Evolutionary conservation across 139 green algal species (phyloP).

Genomic region (Coccomyxa sp.): DNA sequence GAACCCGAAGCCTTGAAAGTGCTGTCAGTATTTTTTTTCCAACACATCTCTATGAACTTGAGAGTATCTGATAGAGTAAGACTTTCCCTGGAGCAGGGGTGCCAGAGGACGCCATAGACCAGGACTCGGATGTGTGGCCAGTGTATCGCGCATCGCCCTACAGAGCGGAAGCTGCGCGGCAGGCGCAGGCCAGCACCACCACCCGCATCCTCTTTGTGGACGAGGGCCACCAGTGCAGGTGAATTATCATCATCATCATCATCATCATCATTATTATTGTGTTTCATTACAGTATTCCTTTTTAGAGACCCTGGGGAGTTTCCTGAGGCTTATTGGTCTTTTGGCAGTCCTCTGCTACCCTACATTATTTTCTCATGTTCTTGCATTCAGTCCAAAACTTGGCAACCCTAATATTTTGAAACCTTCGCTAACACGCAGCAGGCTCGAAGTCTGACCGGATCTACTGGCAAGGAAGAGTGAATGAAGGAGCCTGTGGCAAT

Average conservation of each 20-base stretch:
- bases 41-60: too few species aligned
- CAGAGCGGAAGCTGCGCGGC: constrained; percentile 18
- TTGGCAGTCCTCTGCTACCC: too few species aligned
- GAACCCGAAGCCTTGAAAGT: too few species aligned
- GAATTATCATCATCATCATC: neutral
- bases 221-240: constrained; percentile 34
- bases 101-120: too few species aligned
- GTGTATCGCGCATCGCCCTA: constrained; percentile 31
- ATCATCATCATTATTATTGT: neutral
- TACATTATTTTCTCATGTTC: neutral
- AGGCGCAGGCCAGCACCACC: neutral
- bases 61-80: too few species aligned
- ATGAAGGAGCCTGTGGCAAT: too few species aligned
- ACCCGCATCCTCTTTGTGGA: constrained; percentile 38
- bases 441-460: too few species aligned
- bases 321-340: too few species aligned
- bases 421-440: neutral
- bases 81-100: too few species aligned
- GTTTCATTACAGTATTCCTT: neutral
- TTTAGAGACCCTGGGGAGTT: too few species aligned
- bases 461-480: too few species aligned
- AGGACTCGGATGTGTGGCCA: neutral
- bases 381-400: neutral
- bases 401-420: neutral
- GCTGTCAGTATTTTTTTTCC: too few species aligned